Base-by-base conservation (phyloP, 805 yeast species). In the Jamesozyma jinghongensis region DNA sequence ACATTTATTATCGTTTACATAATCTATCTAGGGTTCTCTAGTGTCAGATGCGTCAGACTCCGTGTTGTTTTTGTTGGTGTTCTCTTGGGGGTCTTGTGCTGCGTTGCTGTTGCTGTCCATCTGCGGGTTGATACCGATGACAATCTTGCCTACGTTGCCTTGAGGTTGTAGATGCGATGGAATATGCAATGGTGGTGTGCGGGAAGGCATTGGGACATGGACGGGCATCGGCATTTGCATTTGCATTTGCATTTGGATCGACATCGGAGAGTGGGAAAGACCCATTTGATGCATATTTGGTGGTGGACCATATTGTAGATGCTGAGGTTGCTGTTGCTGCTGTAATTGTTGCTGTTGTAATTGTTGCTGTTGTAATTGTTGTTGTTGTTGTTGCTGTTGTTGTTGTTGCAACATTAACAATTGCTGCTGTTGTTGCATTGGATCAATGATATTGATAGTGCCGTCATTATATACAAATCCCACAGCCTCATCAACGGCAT, bases 361-460 rank as follows among this genome's bases (percentile, higher is more conserved):
- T 20, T 33, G 44, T 19, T 30, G 47, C 13, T 20, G 41, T 20
- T 38, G 43, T 19, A 16, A 37, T 25, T 41, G 42, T 26, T 26
- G 41, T 11, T 16, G 42, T 32, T 44, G 37, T 27, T 43, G 48
- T 31, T 43, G 45, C 31, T 46, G 44, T 19, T 40, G 47, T 12
- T 18, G 35, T n/a, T 22, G 35, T 20, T 26, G 40, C 12, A 17
- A 13, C 22, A 38, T 32, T 14, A 29, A 34, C 5, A 19, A 10
- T 22, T 12, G 32, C 25, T 25, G 36, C 19, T 13, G 37, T 14
- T 7, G 35, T 38, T 1, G 41, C 33, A 31, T 36, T 30, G 34
- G 35, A 6, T 32, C 27, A 12, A 22, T 10, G 26, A 22, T 22
- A 22, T 22, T 22, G 10, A 22, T 22, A 22, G 10, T 22, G 10